Conservation (phyloP, 2,329 filamentous ascomycete species). For the Dothideomycetes sp. region DNA sequence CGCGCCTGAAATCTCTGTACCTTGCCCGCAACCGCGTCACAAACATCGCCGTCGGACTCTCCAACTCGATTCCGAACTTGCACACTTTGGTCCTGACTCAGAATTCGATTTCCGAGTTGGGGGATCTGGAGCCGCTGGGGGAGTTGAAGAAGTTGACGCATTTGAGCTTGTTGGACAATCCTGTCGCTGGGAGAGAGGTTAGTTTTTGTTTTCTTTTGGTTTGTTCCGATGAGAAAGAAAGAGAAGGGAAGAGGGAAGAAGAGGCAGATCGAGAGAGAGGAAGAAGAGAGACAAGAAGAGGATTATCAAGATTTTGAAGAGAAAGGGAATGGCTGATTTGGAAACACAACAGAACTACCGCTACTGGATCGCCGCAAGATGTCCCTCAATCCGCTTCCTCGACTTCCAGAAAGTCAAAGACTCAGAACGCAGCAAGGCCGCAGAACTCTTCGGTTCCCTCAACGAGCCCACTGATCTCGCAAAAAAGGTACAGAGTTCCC, state of each 20-base stretch:
- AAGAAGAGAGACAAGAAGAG: background rate
- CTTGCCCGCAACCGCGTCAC: constrained; percentile 82
- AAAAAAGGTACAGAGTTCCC: constrained; percentile 45
- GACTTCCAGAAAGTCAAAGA: constrained; percentile 90
- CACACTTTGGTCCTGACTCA: constrained; percentile 71
- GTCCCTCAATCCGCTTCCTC: constrained; percentile 76
- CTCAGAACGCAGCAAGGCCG: constrained; percentile 65
- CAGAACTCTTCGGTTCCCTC: constrained; percentile 65
- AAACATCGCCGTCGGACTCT: constrained; percentile 66
- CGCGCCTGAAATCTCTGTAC: constrained; percentile 77
- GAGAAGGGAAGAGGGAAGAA: background rate
- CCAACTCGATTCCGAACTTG: constrained; percentile 70
- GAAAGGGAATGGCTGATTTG: constrained; percentile 13
- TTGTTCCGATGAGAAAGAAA: constrained; percentile 2
- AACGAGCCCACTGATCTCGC: constrained; percentile 74
- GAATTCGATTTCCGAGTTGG: constrained; percentile 75
- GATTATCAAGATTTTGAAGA: constrained; percentile 8
- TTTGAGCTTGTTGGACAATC: constrained; percentile 75
- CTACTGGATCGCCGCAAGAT: constrained; percentile 81
- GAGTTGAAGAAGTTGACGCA: constrained; percentile 64
- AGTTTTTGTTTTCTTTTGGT: too few species aligned
- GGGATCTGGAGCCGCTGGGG: constrained; percentile 74
- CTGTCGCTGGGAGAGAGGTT: constrained; percentile 86
- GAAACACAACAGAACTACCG: constrained; percentile 76
- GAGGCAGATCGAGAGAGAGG: background rate